A percentile compares a stretch with the other conserved stretches of the same genome.
These are phyloP conservation scores for Pseudogymnoascus sp. DNA, from an alignment of 2,329 filamentous ascomycete species.

Conservation along the genomic window DNA sequence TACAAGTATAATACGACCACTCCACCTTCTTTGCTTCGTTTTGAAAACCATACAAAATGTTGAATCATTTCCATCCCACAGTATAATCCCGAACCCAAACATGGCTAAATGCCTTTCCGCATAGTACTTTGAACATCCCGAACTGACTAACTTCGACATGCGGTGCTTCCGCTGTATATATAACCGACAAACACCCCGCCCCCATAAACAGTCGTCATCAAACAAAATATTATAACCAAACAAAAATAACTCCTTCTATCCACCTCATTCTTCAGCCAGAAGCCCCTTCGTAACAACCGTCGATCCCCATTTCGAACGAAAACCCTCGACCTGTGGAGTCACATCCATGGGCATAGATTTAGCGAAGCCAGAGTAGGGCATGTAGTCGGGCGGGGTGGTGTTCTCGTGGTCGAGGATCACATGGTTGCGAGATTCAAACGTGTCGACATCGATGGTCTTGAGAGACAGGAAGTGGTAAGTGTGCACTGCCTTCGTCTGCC, in stretches of 20 bases:
- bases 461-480: slow-evolving; percentile 44
- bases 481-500: slow-evolving; percentile 48
- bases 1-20: neutral
- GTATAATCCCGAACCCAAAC: neutral
- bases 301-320: neutral
- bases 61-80: neutral
- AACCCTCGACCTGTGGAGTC: neutral
- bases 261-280: neutral
- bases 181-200: neutral
- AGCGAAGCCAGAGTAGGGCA: slow-evolving; percentile 1
- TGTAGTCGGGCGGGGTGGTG: neutral
- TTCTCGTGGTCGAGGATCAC: slow-evolving; percentile 14
- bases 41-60: slow-evolving; percentile 2
- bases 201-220: neutral
- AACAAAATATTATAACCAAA: neutral
- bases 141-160: neutral
- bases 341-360: neutral
- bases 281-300: neutral
- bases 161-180: slow-evolving; percentile 1
- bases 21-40: neutral
- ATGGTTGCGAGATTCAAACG: slow-evolving; percentile 32
- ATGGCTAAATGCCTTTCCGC: neutral
- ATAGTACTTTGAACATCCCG: neutral
- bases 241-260: neutral
- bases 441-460: slow-evolving; percentile 38